Evolutionary conservation across 805 yeast genomes (phyloP), one percentile per base, ranked within the genome.

Genomic region (Yarrowia sp.): DNA sequence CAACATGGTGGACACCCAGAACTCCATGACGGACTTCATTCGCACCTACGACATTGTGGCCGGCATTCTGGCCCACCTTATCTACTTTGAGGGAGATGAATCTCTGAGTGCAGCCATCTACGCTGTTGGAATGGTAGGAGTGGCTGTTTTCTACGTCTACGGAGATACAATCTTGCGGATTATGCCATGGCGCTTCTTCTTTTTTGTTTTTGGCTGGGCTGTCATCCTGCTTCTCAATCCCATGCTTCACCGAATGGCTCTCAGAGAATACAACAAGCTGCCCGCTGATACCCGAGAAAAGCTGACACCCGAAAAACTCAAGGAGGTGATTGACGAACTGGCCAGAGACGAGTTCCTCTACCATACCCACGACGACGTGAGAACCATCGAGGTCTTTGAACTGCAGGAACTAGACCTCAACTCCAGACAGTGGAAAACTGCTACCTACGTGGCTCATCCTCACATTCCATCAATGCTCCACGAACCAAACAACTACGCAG

Each of bases 1-100:
- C 65, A 91, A 91, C 72, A 78, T 89, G 70, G 89, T 96, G 0
- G 97, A 91, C 76, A 78, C 90, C 66, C 97, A 91, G 71, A 91
- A 91, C 72, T 87, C 85, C 71, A 86, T 89, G 90, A 71, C 86
- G 32, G 71, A 85, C 14, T 90, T 87, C 72, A 85, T 88, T 10
- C 73, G 77, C 12, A 75, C 79, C 0, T 90, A 86, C 80, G 93
- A 91, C 74, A 79, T 80, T 22, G 59, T 84, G 4, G 77, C 80
- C 21, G 75, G 78, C 69, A 65, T 83, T 46, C 77, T 88, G 33
- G 75, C 78, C 21, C 84, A 82, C 65, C 85, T 85, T 72, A 83
- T 88, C 1, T 86, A 81, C 71, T 90, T 86, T 73, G 79, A 80
- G 65, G 85, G 88, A 72, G 90, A 87, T 30, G 74, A 71, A 70